Evolutionary conservation across 83 land plant species (phyloP).

Genomic region (Diphasiastrum complanatum): DNA sequence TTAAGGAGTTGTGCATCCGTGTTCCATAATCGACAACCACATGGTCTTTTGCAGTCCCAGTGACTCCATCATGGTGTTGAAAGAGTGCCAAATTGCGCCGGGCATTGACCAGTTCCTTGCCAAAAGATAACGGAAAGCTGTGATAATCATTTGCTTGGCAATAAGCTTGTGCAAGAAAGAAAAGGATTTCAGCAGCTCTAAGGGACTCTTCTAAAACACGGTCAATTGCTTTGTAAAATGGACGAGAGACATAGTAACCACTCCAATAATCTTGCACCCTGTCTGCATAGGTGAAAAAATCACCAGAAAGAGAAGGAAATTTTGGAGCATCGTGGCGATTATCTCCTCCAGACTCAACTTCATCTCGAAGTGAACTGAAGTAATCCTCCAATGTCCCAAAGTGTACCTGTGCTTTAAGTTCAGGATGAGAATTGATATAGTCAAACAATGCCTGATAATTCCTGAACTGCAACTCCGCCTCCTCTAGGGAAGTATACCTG

Average conservation of each 20-base stretch:
- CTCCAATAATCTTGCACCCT: constrained; percentile 96
- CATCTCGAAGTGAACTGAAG: constrained; percentile 68
- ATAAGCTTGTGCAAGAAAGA: constrained; percentile 51
- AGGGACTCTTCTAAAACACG: constrained; percentile 86
- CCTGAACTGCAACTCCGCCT: constrained; percentile 85
- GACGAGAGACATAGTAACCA: constrained; percentile 95
- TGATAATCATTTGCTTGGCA: constrained; percentile 47
- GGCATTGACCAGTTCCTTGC: constrained; percentile 67
- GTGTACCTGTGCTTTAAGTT: constrained; percentile 65
- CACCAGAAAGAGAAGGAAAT: constrained; percentile 91
- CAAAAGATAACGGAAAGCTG: constrained; percentile 44
- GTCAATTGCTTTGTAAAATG: constrained; percentile 96
- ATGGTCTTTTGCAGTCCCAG: constrained; percentile 96
- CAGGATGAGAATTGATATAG: constrained; percentile 68
- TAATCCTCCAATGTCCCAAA: constrained; percentile 96
- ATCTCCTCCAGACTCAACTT: constrained; percentile 41
- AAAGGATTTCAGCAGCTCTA: constrained; percentile 75
- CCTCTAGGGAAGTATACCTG: constrained; percentile 64
- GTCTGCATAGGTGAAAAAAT: constrained; percentile 98
- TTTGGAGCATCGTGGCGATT: constrained; percentile 51
- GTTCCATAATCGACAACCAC: constrained; percentile 83
- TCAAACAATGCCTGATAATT: constrained; percentile 87
- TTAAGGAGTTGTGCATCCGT: constrained; percentile 78
- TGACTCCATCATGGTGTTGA: constrained; percentile 99
- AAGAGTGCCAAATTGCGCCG: constrained; percentile 88